These are phyloP conservation scores for Termitomyces sp. DNA, from an alignment of 768 basidiomycete genomes.

Conservation along the genomic window DNA sequence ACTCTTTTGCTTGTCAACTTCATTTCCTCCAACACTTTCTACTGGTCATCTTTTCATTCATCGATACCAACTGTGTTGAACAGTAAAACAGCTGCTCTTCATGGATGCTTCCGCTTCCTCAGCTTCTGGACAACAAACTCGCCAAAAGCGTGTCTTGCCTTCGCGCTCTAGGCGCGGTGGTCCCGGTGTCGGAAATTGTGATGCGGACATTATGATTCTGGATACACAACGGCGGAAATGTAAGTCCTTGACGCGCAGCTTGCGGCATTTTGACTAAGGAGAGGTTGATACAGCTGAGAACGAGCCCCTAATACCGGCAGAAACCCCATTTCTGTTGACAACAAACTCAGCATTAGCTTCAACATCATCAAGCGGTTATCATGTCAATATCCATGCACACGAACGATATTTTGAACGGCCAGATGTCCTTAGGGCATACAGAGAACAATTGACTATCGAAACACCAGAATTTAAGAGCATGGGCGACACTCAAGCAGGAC, in stretches of 20 bases:
- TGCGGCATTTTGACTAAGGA: background rate
- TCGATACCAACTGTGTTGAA: background rate
- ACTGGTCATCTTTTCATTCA: background rate
- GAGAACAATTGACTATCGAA: conserved; percentile 67
- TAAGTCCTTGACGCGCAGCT: conserved; percentile 31
- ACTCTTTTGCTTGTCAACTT: background rate
- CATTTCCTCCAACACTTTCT: background rate
- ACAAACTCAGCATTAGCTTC: conserved; percentile 57
- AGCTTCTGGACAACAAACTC: conserved; percentile 30
- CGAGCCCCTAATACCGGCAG: conserved; percentile 63
- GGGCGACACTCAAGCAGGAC: conserved; percentile 44
- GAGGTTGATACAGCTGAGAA: conserved; percentile 50
- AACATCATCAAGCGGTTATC: conserved; percentile 32
- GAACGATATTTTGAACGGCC: conserved; percentile 76
- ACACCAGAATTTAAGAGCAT: conserved; percentile 64
- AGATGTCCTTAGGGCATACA: conserved; percentile 67
- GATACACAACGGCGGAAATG: conserved; percentile 76
- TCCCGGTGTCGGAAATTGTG: conserved; percentile 73
- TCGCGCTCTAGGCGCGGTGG: conserved; percentile 77
- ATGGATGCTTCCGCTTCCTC: conserved; percentile 37
- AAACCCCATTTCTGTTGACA: conserved; percentile 65
- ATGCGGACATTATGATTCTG: conserved; percentile 78
- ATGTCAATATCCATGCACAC: conserved; percentile 54
- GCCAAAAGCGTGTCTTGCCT: conserved; percentile 77
- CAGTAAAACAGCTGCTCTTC: conserved; percentile 7